Evolutionary conservation across 768 basidiomycete genomes (phyloP), one percentile per base, ranked within the genome.

Genomic region (Leccinum truebloodii): DNA sequence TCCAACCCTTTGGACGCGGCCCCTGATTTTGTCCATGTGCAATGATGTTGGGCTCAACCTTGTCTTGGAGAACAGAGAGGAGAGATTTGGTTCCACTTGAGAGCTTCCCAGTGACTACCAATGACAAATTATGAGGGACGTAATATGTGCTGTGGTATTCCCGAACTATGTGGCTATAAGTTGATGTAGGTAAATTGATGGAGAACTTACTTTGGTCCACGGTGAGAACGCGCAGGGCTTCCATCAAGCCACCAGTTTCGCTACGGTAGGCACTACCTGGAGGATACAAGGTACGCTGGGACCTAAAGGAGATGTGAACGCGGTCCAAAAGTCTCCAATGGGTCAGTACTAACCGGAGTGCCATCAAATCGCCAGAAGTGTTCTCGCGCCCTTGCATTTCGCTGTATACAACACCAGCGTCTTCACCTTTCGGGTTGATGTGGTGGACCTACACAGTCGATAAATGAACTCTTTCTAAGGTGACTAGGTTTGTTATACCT

Each of bases 301-400:
- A 78, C 35, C 92, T 95, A 68, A 34, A 55, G 44, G 22, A 59
- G 35, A 54, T 50, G 28, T 57, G 16, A 69, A 50, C 39, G 57
- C 28, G 32, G 34, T 0, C 13, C 34, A 55, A 56, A 39, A 12
- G n/a, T 26, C 26, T 13, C 37, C 28, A 20, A 54, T 20, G 41
- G 24, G 28, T 10, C 18, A 30, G n/a, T 35, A 79, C 85, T 48
- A 63, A 94, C 94, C 85, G 78, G 28, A 95, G 82, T 39, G 88
- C 86, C 91, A 97, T 95, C 49, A 98, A 78, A 76, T 98, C 95
- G 10, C 86, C 87, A 2, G 92, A 86, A 0, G 92, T 94, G 69
- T 98, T 98, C 78, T 98, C 89, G 52, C 96, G 83, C 1, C 94
- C 95, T 76, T 95, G 93, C 95, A 97, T 97, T 77, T 95, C 92